Percentiles rank a stretch among this genome's conserved stretches.
Evolutionary conservation across 306 rosid genomes (phyloP).

Genomic region (Sesbania bispinosa): DNA sequence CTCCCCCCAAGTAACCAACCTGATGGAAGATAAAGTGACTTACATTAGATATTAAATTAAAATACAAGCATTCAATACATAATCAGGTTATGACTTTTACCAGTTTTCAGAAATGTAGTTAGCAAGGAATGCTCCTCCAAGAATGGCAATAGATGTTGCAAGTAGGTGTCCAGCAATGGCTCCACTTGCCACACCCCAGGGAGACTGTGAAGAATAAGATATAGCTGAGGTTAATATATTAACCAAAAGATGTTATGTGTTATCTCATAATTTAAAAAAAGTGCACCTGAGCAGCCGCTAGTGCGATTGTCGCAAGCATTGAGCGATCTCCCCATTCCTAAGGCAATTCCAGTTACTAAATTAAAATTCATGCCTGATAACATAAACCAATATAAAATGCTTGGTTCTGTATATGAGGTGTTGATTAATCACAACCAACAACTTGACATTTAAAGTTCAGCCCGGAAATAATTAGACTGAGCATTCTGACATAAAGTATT

Average conservation of each 20-base stretch:
- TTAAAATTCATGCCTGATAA: slow-evolving; percentile 13
- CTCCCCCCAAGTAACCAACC: slow-evolving; percentile 96
- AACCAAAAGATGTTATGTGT: background rate
- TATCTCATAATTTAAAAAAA: slow-evolving; percentile 21
- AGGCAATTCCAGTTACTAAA: slow-evolving; percentile 24
- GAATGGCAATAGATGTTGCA: slow-evolving; percentile 74
- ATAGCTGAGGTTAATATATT: background rate
- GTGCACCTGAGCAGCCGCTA: slow-evolving; percentile 90
- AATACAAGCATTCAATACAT: background rate
- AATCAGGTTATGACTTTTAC: slow-evolving; percentile 39
- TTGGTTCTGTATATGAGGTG: background rate
- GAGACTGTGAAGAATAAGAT: slow-evolving; percentile 59
- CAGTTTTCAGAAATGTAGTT: slow-evolving; percentile 93
- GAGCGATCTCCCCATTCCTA: slow-evolving; percentile 99
- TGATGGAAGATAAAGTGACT: slow-evolving; percentile 40
- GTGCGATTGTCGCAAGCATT: slow-evolving; percentile 98
- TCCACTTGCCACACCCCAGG: slow-evolving; percentile 97
- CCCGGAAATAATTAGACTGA: background rate
- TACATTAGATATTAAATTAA: background rate
- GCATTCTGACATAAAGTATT: background rate
- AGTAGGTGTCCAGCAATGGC: slow-evolving; percentile 85
- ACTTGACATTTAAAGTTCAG: background rate
- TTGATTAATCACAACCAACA: slow-evolving; percentile 2
- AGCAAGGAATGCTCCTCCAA: slow-evolving; percentile 94
- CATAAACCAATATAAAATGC: background rate